A percentile compares a stretch with the other conserved stretches of the same genome.
Conservation (phyloP, 2,329 filamentous ascomycete species). For the Pseudocercospora fuligena region DNA sequence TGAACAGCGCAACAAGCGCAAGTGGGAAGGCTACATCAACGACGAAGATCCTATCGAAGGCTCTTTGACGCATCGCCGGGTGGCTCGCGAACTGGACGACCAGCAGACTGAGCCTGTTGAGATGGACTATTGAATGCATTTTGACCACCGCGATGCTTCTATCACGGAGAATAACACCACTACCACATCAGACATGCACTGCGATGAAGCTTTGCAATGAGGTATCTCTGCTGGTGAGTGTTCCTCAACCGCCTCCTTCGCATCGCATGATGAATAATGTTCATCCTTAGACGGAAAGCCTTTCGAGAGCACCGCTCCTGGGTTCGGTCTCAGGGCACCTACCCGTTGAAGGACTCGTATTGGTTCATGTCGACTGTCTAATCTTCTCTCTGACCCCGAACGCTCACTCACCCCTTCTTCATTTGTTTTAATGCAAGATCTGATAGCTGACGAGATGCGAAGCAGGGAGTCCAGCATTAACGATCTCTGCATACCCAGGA, state of each 20-base stretch:
- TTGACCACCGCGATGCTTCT: neutral
- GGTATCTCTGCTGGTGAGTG: neutral
- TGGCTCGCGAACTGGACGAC: conserved; percentile 51
- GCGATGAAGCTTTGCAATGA: neutral
- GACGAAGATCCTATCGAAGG: conserved; percentile 43
- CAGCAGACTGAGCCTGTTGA: conserved; percentile 45
- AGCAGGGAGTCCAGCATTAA: neutral
- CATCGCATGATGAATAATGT: conserved; percentile 42
- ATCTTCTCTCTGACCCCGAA: conserved; percentile 43
- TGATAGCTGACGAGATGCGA: neutral
- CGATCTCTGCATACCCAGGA: neutral
- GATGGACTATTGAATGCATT: conserved; percentile 53
- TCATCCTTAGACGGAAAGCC: conserved; percentile 48
- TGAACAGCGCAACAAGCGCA: conserved; percentile 40
- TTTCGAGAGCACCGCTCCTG: conserved; percentile 24
- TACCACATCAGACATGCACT: neutral
- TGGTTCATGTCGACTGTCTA: conserved; percentile 40
- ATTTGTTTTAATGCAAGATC: neutral
- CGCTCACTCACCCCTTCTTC: neutral
- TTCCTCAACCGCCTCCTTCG: neutral
- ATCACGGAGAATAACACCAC: neutral
- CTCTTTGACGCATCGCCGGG: conserved; percentile 50
- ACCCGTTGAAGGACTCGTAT: conserved; percentile 30
- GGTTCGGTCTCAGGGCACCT: conserved; percentile 36
- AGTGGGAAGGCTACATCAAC: conserved; percentile 44